These are phyloP conservation scores for Phytophthora melonis DNA, from an alignment of 352 stramenopile species.

Conservation along the genomic window DNA sequence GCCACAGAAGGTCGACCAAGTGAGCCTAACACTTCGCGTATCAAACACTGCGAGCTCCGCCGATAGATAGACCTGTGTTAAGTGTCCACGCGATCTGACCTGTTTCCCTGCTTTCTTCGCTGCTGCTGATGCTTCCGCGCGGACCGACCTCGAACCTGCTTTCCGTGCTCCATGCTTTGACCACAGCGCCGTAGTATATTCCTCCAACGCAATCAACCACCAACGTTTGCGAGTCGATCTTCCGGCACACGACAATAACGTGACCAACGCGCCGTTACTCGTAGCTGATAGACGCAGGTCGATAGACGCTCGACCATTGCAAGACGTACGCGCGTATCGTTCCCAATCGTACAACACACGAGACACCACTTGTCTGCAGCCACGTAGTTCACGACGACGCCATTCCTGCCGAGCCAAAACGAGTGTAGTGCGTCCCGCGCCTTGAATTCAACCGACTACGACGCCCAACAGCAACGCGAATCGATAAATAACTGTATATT, in stretches of 20 bases:
- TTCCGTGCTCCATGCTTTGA: neutral
- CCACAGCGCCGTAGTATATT: neutral
- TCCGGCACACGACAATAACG: neutral
- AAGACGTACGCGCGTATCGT: neutral
- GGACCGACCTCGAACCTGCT: neutral
- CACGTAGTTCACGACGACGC: neutral
- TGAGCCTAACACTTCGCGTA: neutral
- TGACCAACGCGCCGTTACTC: neutral
- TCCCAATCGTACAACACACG: neutral
- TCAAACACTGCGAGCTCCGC: neutral
- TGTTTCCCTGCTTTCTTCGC: neutral
- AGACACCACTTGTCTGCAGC: neutral
- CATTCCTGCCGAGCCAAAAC: conserved; percentile 14
- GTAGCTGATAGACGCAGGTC: neutral
- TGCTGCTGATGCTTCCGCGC: neutral
- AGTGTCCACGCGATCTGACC: neutral
- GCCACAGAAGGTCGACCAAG: neutral
- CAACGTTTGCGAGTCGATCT: neutral
- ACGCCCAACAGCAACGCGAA: conserved; percentile 29
- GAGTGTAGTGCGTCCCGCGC: neutral
- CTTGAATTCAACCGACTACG: neutral
- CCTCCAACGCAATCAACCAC: neutral
- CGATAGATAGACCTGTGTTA: neutral
- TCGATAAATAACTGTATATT: conserved; percentile 35
- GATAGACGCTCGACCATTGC: neutral